Percentiles rank a stretch among this genome's conserved stretches.
Evolutionary conservation across 2,329 filamentous ascomycete species (phyloP).

Genomic region (Chaetothyriales sp.): DNA sequence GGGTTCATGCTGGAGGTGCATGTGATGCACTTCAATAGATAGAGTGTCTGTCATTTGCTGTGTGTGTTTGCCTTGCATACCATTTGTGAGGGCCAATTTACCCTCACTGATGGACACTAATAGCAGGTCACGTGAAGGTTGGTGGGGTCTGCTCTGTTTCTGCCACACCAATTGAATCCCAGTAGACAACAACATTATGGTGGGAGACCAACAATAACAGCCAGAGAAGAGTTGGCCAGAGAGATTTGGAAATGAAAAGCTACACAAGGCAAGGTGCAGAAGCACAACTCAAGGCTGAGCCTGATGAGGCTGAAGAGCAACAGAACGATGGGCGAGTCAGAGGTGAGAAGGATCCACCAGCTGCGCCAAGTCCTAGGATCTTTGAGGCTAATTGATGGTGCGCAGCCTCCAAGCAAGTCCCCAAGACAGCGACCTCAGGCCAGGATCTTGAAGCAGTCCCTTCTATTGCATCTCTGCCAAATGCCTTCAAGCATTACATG

Average conservation of each 20-base stretch:
- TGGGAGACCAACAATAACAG: neutral
- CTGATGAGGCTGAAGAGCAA: neutral
- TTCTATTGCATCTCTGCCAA: conserved; percentile 1
- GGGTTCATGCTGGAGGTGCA: neutral
- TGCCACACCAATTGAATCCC: neutral
- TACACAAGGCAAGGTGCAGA: neutral
- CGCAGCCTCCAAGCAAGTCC: neutral
- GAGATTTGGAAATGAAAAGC: neutral
- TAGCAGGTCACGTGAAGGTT: neutral
- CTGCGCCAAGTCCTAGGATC: neutral
- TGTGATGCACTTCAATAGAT: neutral
- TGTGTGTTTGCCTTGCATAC: neutral
- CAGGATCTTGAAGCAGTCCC: neutral
- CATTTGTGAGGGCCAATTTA: neutral
- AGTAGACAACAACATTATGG: neutral
- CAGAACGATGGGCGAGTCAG: neutral
- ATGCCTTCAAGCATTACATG: conserved; percentile 34
- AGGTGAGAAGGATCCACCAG: neutral
- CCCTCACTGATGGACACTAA: neutral
- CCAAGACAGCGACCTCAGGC: neutral
- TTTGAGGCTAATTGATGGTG: neutral
- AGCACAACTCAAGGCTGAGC: neutral
- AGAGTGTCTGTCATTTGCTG: neutral
- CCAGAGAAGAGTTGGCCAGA: neutral
- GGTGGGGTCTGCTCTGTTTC: neutral